Percentiles rank a stretch among this genome's conserved stretches.
These are phyloP conservation scores for Fusarium gaditjirri DNA, from an alignment of 2,329 filamentous ascomycete species.

Conservation along the genomic window DNA sequence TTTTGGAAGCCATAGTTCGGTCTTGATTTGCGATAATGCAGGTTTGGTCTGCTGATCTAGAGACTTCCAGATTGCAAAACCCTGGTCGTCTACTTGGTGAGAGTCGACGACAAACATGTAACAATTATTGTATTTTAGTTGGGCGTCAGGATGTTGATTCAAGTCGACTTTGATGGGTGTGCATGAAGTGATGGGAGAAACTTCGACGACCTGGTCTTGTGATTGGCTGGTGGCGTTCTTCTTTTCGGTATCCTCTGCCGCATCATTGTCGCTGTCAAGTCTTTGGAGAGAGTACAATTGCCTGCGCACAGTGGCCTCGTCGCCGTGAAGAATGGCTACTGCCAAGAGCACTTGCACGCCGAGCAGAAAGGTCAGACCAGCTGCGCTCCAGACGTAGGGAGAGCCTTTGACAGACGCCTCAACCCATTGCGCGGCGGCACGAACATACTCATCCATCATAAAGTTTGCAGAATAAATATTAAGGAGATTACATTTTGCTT, in stretches of 20 bases:
- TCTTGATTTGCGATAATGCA: neutral
- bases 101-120: neutral
- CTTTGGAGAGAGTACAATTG: neutral
- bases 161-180: neutral
- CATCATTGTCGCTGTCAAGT: rapidly evolving
- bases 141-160: rapidly evolving
- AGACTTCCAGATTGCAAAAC: neutral
- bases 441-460: neutral
- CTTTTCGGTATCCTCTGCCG: rapidly evolving
- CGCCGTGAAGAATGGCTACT: neutral
- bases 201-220: rapidly evolving
- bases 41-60: neutral
- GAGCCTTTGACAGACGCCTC: neutral
- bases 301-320: slow-evolving; percentile 7
- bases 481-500: neutral
- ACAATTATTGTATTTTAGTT: rapidly evolving
- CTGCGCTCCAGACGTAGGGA: slow-evolving; percentile 9
- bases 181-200: neutral
- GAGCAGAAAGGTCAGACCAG: slow-evolving; percentile 13
- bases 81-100: neutral
- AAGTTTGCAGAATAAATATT: too few species aligned
- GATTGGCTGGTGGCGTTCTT: rapidly evolving
- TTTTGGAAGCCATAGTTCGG: slow-evolving; percentile 5
- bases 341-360: slow-evolving; percentile 7
- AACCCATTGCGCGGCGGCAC: neutral